Evolutionary conservation across 352 stramenopile genomes (phyloP).

Genomic region (Thalassiosira livingstoniorum): DNA sequence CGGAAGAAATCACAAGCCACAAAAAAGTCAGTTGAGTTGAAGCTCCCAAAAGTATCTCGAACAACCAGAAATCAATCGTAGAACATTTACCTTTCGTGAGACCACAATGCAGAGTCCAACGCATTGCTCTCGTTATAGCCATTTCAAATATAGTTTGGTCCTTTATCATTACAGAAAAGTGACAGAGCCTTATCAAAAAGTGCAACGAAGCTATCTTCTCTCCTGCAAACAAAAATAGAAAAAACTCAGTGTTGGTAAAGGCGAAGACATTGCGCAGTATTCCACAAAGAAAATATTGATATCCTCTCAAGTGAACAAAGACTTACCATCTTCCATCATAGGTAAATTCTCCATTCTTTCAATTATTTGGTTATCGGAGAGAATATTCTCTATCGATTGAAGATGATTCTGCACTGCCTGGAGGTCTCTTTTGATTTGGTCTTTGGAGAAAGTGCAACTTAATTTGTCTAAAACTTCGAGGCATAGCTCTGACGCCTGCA

Average conservation of each 20-base stretch:
- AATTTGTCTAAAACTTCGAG: slow-evolving; percentile 9
- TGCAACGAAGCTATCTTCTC: slow-evolving; percentile 15
- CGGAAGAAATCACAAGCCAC: too few species aligned
- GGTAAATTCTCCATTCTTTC: slow-evolving; percentile 1
- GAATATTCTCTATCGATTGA: background rate
- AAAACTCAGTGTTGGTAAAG: background rate
- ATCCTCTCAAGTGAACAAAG: too few species aligned
- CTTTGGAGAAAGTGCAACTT: slow-evolving; percentile 10
- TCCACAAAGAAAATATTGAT: background rate
- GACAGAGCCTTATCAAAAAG: slow-evolving; percentile 11
- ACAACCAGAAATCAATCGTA: too few species aligned
- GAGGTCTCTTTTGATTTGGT: background rate
- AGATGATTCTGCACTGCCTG: background rate
- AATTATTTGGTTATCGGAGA: background rate
- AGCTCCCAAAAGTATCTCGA: too few species aligned
- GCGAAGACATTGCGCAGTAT: background rate
- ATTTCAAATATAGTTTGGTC: slow-evolving; percentile 3
- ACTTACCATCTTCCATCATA: slow-evolving; percentile 29
- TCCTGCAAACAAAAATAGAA: slow-evolving; percentile 1
- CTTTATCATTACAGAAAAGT: slow-evolving; percentile 16
- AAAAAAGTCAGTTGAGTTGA: too few species aligned
- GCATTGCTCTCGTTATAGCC: slow-evolving; percentile 10
- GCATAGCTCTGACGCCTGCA: slow-evolving; percentile 5
- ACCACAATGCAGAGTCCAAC: slow-evolving; percentile 20
- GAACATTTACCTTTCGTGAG: too few species aligned